A percentile compares a stretch with the other conserved stretches of the same genome.
phyloP scores from a whole-genome alignment of 495 filamentous ascomycete genomes.

The Tetracladium marchalianum region DNA sequence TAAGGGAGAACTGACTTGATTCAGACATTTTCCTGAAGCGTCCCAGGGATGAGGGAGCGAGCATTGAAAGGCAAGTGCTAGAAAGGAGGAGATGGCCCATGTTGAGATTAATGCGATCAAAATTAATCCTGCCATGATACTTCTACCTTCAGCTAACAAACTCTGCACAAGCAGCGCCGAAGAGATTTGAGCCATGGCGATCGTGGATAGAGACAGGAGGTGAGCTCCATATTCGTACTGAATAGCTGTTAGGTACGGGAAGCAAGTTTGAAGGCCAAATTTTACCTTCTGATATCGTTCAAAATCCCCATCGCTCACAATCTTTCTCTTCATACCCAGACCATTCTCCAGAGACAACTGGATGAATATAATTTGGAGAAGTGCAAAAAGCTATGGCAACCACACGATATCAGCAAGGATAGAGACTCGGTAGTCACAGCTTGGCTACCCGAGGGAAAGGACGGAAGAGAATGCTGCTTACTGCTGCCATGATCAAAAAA shows the following conservation, averaged over 20 bases:
- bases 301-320: background rate
- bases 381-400: conserved; percentile 13
- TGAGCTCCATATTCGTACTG: conserved; percentile 25
- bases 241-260: conserved; percentile 3
- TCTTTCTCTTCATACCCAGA: conserved; percentile 16
- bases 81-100: conserved; percentile 20
- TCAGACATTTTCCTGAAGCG: conserved; percentile 13
- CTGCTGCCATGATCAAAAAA: conserved; percentile 16
- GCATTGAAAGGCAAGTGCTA: conserved; percentile 20
- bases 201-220: conserved; percentile 19
- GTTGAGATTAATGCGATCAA: conserved; percentile 18
- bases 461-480: conserved; percentile 1
- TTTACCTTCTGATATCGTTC: too few species aligned
- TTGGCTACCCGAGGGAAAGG: too few species aligned
- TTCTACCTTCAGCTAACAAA: conserved; percentile 17
- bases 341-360: conserved; percentile 23
- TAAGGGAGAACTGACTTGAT: too few species aligned
- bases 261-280: too few species aligned
- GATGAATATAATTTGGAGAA: conserved; percentile 21
- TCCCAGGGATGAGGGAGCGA: conserved; percentile 21
- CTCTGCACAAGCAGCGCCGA: conserved; percentile 19
- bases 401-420: background rate
- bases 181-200: conserved; percentile 21
- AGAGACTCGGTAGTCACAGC: too few species aligned
- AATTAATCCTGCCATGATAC: conserved; percentile 6